Evolutionary conservation across 2,329 filamentous ascomycete species (phyloP).

Genomic region (Ustulina deusta): DNA sequence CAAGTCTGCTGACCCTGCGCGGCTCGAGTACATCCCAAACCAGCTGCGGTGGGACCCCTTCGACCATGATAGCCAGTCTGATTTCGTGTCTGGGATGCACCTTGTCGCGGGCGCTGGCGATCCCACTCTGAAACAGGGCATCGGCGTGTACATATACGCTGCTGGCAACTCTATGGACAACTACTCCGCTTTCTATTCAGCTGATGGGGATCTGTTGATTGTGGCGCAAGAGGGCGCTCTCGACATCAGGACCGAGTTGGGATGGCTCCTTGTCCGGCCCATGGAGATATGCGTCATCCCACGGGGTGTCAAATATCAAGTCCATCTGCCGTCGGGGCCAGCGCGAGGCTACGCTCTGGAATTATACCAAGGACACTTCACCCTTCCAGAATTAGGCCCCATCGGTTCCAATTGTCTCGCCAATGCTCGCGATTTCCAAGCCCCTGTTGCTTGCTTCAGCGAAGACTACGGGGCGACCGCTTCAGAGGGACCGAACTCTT

Average conservation of each 20-base stretch:
- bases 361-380: constrained; percentile 71
- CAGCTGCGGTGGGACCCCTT: constrained; percentile 88
- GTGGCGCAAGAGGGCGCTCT: constrained; percentile 74
- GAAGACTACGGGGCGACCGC: constrained; percentile 59
- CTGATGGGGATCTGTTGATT: constrained; percentile 76
- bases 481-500: constrained; percentile 49
- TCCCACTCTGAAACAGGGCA: constrained; percentile 75
- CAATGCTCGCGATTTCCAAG: constrained; percentile 74
- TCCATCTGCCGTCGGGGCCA: constrained; percentile 60
- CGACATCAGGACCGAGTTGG: constrained; percentile 75
- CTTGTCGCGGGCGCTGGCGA: constrained; percentile 80
- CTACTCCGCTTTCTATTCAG: constrained; percentile 79
- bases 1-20: constrained; percentile 61
- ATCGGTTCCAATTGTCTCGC: constrained; percentile 73
- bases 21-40: constrained; percentile 81
- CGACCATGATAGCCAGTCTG: constrained; percentile 71
- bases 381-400: constrained; percentile 71
- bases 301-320: constrained; percentile 73
- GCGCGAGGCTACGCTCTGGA: constrained; percentile 75
- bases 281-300: constrained; percentile 77
- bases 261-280: constrained; percentile 72
- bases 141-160: constrained; percentile 79
- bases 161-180: constrained; percentile 77
- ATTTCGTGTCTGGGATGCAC: constrained; percentile 65
- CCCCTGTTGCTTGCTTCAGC: constrained; percentile 70